Percentiles rank a stretch among this genome's conserved stretches.
Conservation (phyloP, 1,139 yeast species). For the Yamadazyma pseudoaaseri region DNA sequence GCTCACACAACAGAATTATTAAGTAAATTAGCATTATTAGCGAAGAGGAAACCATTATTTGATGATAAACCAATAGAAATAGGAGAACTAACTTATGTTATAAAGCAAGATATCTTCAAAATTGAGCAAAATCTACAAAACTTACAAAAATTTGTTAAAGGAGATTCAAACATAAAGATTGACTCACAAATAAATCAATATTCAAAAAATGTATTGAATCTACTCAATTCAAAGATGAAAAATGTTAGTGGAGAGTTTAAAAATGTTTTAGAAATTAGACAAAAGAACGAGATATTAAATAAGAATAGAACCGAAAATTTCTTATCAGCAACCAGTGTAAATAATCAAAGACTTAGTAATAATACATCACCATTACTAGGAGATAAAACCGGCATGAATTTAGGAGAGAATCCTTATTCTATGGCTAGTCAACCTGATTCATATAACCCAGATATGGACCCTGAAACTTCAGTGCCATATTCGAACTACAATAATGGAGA, state of each 20-base stretch:
- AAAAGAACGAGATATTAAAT: slow-evolving; percentile 77
- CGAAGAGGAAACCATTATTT: slow-evolving; percentile 88
- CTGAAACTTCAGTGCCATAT: slow-evolving; percentile 25
- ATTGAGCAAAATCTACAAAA: slow-evolving; percentile 76
- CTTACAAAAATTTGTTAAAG: slow-evolving; percentile 55
- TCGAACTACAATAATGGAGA: slow-evolving; percentile 32
- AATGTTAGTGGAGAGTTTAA: slow-evolving; percentile 92
- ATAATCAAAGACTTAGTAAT: slow-evolving; percentile 23
- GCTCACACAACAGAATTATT: slow-evolving; percentile 84
- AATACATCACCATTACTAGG: slow-evolving; percentile 25
- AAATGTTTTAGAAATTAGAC: slow-evolving; percentile 82
- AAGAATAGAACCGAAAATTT: slow-evolving; percentile 85
- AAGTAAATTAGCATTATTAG: slow-evolving; percentile 76
- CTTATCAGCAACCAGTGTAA: slow-evolving; percentile 44
- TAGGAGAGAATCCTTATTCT: slow-evolving; percentile 40
- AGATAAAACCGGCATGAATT: slow-evolving; percentile 11
- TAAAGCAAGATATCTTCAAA: slow-evolving; percentile 87
- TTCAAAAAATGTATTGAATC: slow-evolving; percentile 81
- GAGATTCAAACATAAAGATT: slow-evolving; percentile 43
- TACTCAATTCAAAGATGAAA: slow-evolving; percentile 84
- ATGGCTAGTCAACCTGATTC: slow-evolving; percentile 7
- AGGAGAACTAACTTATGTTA: slow-evolving; percentile 86
- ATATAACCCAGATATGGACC: slow-evolving; percentile 31
- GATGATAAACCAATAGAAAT: slow-evolving; percentile 95
- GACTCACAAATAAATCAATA: slow-evolving; percentile 67